Base-by-base conservation (phyloP, 495 filamentous ascomycete species). In the Diplogelasinospora grovesii region DNA sequence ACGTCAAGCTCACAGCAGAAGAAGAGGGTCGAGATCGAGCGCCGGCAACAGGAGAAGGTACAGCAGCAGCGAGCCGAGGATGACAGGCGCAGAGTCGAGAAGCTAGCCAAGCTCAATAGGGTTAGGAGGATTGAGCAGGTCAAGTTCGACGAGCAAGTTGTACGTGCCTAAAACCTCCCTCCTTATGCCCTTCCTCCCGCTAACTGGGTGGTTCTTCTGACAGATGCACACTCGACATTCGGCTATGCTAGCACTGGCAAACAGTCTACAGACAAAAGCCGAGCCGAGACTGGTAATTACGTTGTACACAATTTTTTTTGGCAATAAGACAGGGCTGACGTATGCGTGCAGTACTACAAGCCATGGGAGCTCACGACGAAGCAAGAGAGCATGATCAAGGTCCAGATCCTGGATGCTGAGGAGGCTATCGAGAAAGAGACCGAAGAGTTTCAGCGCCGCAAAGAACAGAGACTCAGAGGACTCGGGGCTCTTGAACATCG, bases 11-110 rank as follows among this genome's bases (percentile, higher is more conserved):
- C 66, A 22, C 70, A 74, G 54, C 82, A 86, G 52, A 85, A 78
- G 61, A 82, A 81, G 49, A 78, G 90, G 37, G 78, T 77, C 43
- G 90, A 98, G 56, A 90, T 95, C 54, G 89, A 97, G 64, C 82
- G 80, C 54, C 83, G 85, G 55, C 86, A 92, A 59, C 81, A 89
- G 60, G 86, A 86, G 52, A 89, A 87, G 65, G 69, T 83, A 28
- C 81, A 83, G 54, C 65, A 77, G 48, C 83, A 88, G 63, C 79
- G 77, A 51, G 79, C 52, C 45, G 69, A 72, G 43, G 62, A 83
- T 47, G 85, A 88, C 54, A 70, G 75, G 50, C 78, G 76, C 53
- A 78, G 75, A 63, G 69, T 72, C 51, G 73, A 73, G 49, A 68
- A 72, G 49, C 61, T 80, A 22, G 81, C 82, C 39, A 73, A 77